A percentile compares a stretch with the other conserved stretches of the same genome.
These are phyloP conservation scores for Boletus vermiculosoides DNA, from an alignment of 768 basidiomycete genomes.

Conservation along the genomic window DNA sequence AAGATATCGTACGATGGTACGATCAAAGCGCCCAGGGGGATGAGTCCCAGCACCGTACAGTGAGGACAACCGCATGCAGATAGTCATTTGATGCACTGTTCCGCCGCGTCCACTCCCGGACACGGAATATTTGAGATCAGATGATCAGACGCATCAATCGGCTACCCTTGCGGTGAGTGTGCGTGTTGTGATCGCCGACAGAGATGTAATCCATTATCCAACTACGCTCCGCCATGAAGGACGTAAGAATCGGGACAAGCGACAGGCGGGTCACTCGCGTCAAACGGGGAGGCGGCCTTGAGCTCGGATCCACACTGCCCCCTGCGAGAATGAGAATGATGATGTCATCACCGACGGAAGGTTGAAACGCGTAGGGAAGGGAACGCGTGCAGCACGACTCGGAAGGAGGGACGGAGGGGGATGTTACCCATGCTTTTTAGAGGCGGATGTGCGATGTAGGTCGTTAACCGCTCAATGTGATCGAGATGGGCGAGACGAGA, in stretches of 20 bases:
- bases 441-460: constrained; percentile 2
- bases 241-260: constrained; percentile 11
- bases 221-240: not conserved
- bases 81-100: constrained; percentile 1
- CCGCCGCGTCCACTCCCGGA: constrained; percentile 1
- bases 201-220: not conserved
- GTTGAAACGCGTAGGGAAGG: not conserved
- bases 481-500: not conserved
- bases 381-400: not conserved
- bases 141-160: constrained; percentile 3
- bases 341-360: constrained; percentile 3
- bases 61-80: not conserved
- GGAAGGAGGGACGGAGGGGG: not conserved
- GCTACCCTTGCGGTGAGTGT: not conserved
- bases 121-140: constrained; percentile 7
- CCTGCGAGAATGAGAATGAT: not conserved
- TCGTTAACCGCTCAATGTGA: constrained; percentile 1
- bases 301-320: not conserved
- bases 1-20: not conserved
- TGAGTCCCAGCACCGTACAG: not conserved
- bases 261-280: constrained; percentile 6
- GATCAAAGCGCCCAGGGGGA: not conserved
- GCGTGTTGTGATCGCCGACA: constrained; percentile 24
- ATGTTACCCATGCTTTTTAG: constrained; percentile 2
- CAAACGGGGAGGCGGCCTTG: not conserved